Evolutionary conservation across 169 alveolate genomes (phyloP).

Genomic region (Miamiensis avidus): DNA sequence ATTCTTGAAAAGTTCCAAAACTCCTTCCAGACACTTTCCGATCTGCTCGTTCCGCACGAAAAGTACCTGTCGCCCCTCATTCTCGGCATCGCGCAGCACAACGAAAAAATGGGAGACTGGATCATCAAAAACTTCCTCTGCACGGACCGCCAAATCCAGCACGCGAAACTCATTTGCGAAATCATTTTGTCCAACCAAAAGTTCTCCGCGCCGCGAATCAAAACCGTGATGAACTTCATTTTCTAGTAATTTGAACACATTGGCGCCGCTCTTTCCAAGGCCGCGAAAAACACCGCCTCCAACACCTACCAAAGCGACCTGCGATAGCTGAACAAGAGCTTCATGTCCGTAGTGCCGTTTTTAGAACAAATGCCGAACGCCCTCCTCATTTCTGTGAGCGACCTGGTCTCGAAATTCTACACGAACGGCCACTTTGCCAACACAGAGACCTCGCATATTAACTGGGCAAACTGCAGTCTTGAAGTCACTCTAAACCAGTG

Average conservation of each 20-base stretch:
- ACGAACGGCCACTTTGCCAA: not conserved
- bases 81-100: slow-evolving; percentile 5
- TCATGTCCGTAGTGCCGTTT: not conserved
- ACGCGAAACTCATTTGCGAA: slow-evolving; percentile 21
- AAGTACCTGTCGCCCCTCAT: slow-evolving; percentile 8
- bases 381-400: not conserved
- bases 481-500: no score
- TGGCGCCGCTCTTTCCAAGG: no score
- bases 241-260: no score
- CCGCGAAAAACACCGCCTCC: no score
- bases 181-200: not conserved
- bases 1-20: slow-evolving; percentile 3
- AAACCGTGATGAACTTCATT: slow-evolving; percentile 1
- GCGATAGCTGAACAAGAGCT: not conserved
- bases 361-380: not conserved
- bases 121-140: not conserved
- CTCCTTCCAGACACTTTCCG: not conserved
- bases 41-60: slow-evolving; percentile 1
- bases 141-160: not conserved
- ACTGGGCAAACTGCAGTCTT: no score
- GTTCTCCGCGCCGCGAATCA: not conserved
- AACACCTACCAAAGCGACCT: not conserved
- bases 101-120: slow-evolving; percentile 25
- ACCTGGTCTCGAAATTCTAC: not conserved
- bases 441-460: not conserved